Evolutionary conservation across 2,329 filamentous ascomycete genomes (phyloP).

Genomic region (Botrytis pseudocinerea): DNA sequence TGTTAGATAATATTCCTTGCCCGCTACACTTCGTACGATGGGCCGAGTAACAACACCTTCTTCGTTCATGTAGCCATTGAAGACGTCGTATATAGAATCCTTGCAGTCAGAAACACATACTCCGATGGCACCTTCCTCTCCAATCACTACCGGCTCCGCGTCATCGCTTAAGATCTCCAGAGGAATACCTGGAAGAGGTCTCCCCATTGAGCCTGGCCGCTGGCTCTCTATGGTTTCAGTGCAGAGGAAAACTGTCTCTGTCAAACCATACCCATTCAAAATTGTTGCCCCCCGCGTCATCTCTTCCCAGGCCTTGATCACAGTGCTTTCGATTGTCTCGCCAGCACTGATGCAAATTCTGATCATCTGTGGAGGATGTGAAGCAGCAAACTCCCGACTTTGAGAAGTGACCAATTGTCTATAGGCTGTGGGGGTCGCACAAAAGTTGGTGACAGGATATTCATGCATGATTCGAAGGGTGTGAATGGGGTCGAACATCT

Average conservation of each 20-base stretch:
- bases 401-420: neutral
- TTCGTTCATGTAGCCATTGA: neutral
- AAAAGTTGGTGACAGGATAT: neutral
- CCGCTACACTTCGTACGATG: neutral
- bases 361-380: neutral
- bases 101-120: neutral
- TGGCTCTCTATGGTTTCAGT: neutral
- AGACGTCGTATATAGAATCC: neutral
- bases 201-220: neutral
- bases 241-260: neutral
- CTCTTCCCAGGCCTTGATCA: neutral
- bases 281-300: neutral
- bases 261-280: neutral
- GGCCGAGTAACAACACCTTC: neutral
- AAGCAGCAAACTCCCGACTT: neutral
- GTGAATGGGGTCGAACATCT: neutral
- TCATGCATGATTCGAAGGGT: neutral
- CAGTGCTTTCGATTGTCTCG: neutral
- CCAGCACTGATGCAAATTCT: neutral
- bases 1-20: neutral
- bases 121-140: neutral
- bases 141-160: neutral
- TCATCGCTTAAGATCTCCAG: neutral
- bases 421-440: neutral
- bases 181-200: neutral